Base-by-base conservation (phyloP, 2,329 filamentous ascomycete species). In the Exophiala bonariae region DNA sequence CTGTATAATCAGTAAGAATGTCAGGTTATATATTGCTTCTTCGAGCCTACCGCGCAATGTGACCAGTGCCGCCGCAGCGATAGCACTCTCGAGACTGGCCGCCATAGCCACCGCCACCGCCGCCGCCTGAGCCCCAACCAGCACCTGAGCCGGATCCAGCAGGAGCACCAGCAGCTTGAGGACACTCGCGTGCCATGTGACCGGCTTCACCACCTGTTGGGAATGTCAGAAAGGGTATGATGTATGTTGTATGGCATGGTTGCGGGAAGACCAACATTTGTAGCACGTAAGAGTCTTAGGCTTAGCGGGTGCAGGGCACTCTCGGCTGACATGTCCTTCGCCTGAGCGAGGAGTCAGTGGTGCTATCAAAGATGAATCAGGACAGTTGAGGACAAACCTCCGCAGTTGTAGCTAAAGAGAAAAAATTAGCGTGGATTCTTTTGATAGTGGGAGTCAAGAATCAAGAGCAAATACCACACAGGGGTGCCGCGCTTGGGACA, bases 11-110 rank as follows among this genome's bases (percentile, higher is more conserved):
- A 72, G 54, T 66, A 68, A 51, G 20, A 19, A 62, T 57, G 64
- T 70, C 50, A 78, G 78, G 50, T 79, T 79, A 74, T 88, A 82
- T 64, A 81, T 77, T 82, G 88, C 93, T 80, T 90, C 90, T 63
- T 87, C 10, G 23, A 11, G 19, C 55, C 20, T 40, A 58, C 57
- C 57, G 89, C 61, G 93, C 92, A 70, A 97, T 96, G 80, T 97
- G 93, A 52, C 93, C 93, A 59, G 90, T 80, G 78, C 96, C 88
- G 56, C 91, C 91, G 75, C 93, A 99, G 86, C 96, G 96, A 84
- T 96, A 96, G 83, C 90, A 96, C 75, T 95, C 86, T 60, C 86
- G 73, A 36, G 57, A 79, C 47, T 73, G 67, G 55, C 73, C 69
- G 19, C 59, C 80, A 44, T 73, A 68, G 22, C 39, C 43, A 17